Evolutionary conservation across 2,329 filamentous ascomycete genomes (phyloP), one percentile per base, ranked within the genome.

Genomic region (Plectosphaerella sp.): DNA sequence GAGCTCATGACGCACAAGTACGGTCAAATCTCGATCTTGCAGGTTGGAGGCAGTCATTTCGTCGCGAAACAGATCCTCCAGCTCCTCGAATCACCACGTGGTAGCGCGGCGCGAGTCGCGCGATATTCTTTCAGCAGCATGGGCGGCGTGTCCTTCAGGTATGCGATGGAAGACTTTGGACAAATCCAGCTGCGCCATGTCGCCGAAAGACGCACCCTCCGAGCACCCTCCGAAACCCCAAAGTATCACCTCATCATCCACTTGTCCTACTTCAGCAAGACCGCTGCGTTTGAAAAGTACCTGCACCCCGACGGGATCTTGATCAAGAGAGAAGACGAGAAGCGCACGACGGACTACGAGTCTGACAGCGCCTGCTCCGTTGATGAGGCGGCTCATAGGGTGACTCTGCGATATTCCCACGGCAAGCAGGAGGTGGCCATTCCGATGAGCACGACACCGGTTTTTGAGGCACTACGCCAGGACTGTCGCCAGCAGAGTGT

Each of bases 1-100:
- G 55, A 60, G 1, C 51, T 69, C 0, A 54, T 73, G 16, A 67
- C 67, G 1, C 70, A 75, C 60, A 75, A 74, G 50, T 63, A 65
- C 5, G 68, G 74, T 0, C 64, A 55, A 0, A 52, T 75, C 1
- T 61, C 66, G 0, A 61, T 78, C 10, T 62, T 77, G 4, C 73
- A 74, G 45, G 53, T 72, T 14, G 72, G 72, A 0, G 67, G 66
- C 0, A 54, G 52, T 2, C 22, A 45, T 4, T 11, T 48, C 1
- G 49, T 67, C 5, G 54, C 62, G 0, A 25, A 54, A 4, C 48
- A 60, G 1, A 53, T 68, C 20, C 54, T 74, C n/a, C 48, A 61
- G 6, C 52, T 54, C 5, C 52, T 74, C 8, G 53, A 54, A 1
- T 49, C 61, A 1, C 48, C 39, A 2, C 47, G 51, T 1, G 54